phyloP scores from a whole-genome alignment of 345 rosid genomes.

The Citrus trifoliata region DNA sequence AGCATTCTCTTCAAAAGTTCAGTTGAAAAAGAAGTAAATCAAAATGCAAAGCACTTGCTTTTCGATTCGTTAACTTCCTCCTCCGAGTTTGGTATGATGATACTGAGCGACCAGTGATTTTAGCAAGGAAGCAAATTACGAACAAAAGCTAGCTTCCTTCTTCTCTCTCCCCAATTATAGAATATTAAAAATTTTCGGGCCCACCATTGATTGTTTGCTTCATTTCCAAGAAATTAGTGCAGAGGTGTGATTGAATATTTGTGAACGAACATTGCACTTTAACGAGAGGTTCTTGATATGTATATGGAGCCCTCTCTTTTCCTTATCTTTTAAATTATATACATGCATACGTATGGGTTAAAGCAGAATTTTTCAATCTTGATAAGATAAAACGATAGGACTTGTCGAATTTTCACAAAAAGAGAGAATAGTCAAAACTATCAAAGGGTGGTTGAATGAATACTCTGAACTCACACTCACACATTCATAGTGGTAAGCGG shows the following conservation, averaged over 20 bases:
- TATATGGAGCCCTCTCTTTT: background rate
- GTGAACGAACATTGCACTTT: conserved; percentile 11
- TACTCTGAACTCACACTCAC: background rate
- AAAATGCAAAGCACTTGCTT: conserved; percentile 5
- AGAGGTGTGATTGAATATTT: background rate
- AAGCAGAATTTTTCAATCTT: conserved; percentile 11
- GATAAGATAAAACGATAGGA: conserved; percentile 12
- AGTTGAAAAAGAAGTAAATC: background rate
- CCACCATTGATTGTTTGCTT: conserved; percentile 21
- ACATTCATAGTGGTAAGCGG: too few relatives aligned
- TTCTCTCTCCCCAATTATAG: conserved; percentile 6
- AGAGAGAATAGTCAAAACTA: background rate
- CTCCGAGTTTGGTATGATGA: background rate
- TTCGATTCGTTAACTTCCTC: conserved; percentile 3
- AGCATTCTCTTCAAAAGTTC: conserved; percentile 17
- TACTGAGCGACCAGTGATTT: too few relatives aligned
- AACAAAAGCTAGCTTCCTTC: too few relatives aligned
- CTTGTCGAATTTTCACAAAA: background rate
- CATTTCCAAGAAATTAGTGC: conserved; percentile 27
- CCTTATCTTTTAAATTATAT: background rate
- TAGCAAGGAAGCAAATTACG: background rate
- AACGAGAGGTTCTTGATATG: background rate
- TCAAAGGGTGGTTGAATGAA: background rate
- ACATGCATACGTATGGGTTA: conserved; percentile 14
- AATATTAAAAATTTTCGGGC: background rate